Conservation (phyloP, 345 rosid species). For the Melastoma malabathricum region DNA sequence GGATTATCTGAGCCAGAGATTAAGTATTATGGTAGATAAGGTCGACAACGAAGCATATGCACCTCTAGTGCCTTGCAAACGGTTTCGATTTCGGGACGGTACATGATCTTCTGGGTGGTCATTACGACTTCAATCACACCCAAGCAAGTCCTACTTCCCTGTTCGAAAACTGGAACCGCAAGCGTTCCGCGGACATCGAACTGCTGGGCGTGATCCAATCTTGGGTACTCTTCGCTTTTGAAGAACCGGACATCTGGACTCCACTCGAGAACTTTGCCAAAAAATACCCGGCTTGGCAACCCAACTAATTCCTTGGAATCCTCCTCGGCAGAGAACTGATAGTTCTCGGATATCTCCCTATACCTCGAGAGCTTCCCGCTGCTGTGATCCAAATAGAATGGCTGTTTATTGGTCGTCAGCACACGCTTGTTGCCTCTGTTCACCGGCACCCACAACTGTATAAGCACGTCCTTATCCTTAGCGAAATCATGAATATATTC, state of each 20-base stretch:
- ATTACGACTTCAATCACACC: slow-evolving; percentile 89
- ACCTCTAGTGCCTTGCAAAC: slow-evolving; percentile 92
- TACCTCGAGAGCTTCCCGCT: slow-evolving; percentile 44
- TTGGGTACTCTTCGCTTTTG: slow-evolving; percentile 57
- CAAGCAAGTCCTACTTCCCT: slow-evolving; percentile 64
- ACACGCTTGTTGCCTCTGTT: slow-evolving; percentile 47
- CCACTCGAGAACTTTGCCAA: slow-evolving; percentile 75
- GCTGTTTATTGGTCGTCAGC: slow-evolving; percentile 67
- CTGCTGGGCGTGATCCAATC: slow-evolving; percentile 41
- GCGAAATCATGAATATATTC: slow-evolving; percentile 38
- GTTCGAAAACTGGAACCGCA: slow-evolving; percentile 89
- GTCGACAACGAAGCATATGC: no score
- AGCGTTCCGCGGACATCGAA: slow-evolving; percentile 65
- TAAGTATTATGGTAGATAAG: no score
- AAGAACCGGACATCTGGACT: slow-evolving; percentile 93
- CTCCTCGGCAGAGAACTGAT: slow-evolving; percentile 58
- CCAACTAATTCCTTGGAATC: slow-evolving; percentile 48
- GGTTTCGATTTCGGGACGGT: slow-evolving; percentile 61
- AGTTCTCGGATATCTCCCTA: slow-evolving; percentile 45
- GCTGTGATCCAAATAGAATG: slow-evolving; percentile 38
- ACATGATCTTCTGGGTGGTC: slow-evolving; percentile 54
- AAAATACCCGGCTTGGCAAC: slow-evolving; percentile 75
- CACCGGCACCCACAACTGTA: slow-evolving; percentile 84
- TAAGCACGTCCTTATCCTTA: slow-evolving; percentile 42
- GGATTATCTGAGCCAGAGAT: no score